Conservation (phyloP, 129 eudicot genomes). For the Flaveria ramosissima region DNA sequence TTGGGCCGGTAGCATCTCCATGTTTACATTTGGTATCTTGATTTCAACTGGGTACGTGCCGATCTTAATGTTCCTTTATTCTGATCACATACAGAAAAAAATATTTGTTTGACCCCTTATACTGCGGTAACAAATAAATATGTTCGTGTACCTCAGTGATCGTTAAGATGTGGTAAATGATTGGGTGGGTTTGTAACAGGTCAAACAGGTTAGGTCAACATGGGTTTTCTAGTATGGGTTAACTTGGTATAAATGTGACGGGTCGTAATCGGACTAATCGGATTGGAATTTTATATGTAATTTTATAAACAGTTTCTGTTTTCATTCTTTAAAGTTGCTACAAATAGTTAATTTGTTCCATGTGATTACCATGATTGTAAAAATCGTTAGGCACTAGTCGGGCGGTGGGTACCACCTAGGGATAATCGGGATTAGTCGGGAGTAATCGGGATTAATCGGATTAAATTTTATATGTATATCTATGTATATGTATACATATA, state of each 20-base stretch:
- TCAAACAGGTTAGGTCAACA: neutral
- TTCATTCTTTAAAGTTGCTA: neutral
- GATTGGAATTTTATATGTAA: too few species aligned
- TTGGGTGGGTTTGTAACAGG: neutral
- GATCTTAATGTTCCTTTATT: neutral
- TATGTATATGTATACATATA: too few species aligned
- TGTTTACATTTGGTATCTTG: constrained; percentile 81
- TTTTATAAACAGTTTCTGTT: neutral
- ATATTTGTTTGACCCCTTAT: neutral
- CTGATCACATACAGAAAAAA: too few species aligned
- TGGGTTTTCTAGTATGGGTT: neutral
- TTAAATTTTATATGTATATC: too few species aligned
- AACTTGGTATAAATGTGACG: neutral
- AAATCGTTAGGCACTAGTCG: too few species aligned
- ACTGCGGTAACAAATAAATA: neutral
- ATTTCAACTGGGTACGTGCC: constrained; percentile 61
- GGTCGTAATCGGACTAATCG: neutral
- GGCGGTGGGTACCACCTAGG: too few species aligned
- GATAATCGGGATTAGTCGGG: too few species aligned
- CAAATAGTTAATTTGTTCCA: neutral
- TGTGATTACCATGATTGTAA: neutral
- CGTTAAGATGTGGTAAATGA: neutral
- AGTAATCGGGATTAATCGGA: too few species aligned
- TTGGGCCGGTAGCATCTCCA: constrained; percentile 93
- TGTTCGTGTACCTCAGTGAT: neutral